Evolutionary conservation across 139 green algal species (phyloP), one percentile per base, ranked within the genome.

Genomic region (Chlamydomonas incerta): DNA sequence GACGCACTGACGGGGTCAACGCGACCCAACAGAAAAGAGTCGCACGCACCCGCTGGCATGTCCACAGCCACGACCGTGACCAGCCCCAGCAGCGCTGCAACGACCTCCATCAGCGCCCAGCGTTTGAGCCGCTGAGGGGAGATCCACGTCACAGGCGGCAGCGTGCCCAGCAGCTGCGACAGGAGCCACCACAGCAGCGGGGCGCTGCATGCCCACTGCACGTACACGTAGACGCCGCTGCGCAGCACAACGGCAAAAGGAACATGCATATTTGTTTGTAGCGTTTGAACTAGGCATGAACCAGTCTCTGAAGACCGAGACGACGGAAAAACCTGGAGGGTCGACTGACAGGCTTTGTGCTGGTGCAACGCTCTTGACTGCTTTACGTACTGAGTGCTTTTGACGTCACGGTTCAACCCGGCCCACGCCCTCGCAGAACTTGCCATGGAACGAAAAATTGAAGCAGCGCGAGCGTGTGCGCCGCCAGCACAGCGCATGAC

Each of bases 151-250:
- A 52, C 74, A 21, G 74, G 74, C 1, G 74, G 74, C 55, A 81
- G 13, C 33, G 74, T 81, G 14, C 55, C 74, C 52, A 81, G 34
- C 13, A 81, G 29, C 28, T 81, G 74, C 14, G 34, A 33, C 21
- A 81, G 31, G 28, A 81, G 74, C 74, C 74, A 81, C 28, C 74
- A 69, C 31, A 81, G 33, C 1, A 81, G 33, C 10, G 74, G 74
- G 4, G 74, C 74, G 74, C 74, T 69, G 74, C 55, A 69, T 3
- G 55, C 55, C 74, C 74, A 81, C 34, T 81, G 74, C 57, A 81
- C 10, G 23, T 70, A 81, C 10, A 58, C 74, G 33, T 81, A 81
- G 21, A 69, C 52, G 6, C 74, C 55, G 20, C 74, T 81, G 34
- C 55, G 47, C 3, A 47, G 14, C 4, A 23, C 6, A 50, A 5